Base-by-base conservation (phyloP, 2,329 filamentous ascomycete species). In the Orbilia ellipsospora region DNA sequence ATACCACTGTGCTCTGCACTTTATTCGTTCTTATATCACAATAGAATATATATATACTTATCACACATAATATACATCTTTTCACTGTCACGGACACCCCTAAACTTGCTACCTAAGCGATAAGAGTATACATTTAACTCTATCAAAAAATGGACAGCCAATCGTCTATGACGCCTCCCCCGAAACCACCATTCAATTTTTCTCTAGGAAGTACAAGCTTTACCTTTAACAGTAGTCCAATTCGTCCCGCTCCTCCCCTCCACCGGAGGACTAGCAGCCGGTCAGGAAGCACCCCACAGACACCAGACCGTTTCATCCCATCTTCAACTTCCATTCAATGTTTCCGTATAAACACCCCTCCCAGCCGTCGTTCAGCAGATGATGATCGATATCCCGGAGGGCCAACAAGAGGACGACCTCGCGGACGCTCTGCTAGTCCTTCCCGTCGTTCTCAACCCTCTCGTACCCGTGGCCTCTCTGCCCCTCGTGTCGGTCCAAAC, bases 231-330 rank as follows among this genome's bases (percentile, higher is more conserved):
- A 45, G 42, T 20, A 68, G 63, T 31, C 70, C 70, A 0, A 40
- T 50, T 8, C 56, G 70, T 18, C 36, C 57, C 7, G 44, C 69
- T 16, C 62, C 61, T 36, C 69, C 63, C 16, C 70, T 74, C 20
- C 63, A 52, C 51, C 70, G 55, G 23, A 40, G 57, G 28, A 74
- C 63, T 13, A 68, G 70, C 52, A 74, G 70, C 54, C 70, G 70
- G 15, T 68, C 70, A 16, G 70, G 63, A 40, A 74, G 70, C 48
- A 74, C 57, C 23, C 70, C 70, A 10, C 40, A 67, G 15, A 73
- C 78, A 2, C 78, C 78, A 28, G 78, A 79, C 48, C 73, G 78
- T 15, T 80, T 79, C 59, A 80, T 80, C 40, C 79, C 79, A n/a
- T 75, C 68, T 23, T 69, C 70, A 16, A 64, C 78, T 44, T 79